phyloP scores from a whole-genome alignment of 345 rosid species.

The Eucalyptus victrix region DNA sequence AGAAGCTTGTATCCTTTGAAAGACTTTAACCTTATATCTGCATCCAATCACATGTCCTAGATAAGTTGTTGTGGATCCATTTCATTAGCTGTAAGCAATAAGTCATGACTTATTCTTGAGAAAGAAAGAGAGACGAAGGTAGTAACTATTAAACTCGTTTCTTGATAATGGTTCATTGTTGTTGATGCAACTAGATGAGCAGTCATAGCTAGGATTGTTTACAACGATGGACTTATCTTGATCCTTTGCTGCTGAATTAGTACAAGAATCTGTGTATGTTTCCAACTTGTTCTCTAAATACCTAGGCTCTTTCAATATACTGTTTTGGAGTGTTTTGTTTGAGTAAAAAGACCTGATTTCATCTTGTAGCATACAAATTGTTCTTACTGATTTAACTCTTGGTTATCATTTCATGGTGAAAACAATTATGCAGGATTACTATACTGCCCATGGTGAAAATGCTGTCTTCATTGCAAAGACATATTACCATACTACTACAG shows the following conservation, averaged over 20 bases:
- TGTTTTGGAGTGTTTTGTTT: neutral
- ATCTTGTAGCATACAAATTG: neutral
- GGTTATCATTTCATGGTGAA: neutral
- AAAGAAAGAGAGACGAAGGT: neutral
- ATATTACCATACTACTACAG: slow-evolving; percentile 83
- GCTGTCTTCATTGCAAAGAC: slow-evolving; percentile 88
- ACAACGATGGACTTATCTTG: neutral
- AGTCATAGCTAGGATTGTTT: neutral
- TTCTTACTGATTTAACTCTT: neutral
- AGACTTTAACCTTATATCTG: neutral
- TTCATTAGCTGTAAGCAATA: neutral
- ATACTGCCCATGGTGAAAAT: slow-evolving; percentile 84
- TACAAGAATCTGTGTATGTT: neutral
- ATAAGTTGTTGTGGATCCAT: neutral
- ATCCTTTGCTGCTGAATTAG: neutral
- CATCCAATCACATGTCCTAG: neutral
- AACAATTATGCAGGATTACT: slow-evolving; percentile 60
- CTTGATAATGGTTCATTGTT: neutral
- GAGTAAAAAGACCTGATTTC: neutral
- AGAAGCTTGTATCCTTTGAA: neutral
- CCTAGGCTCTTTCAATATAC: neutral
- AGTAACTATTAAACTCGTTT: neutral
- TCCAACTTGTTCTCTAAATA: neutral
- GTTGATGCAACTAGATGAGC: neutral
- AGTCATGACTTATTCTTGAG: neutral